These are phyloP conservation scores for Aspergillus unguis DNA, from an alignment of 2,329 filamentous ascomycete species.

Conservation along the genomic window DNA sequence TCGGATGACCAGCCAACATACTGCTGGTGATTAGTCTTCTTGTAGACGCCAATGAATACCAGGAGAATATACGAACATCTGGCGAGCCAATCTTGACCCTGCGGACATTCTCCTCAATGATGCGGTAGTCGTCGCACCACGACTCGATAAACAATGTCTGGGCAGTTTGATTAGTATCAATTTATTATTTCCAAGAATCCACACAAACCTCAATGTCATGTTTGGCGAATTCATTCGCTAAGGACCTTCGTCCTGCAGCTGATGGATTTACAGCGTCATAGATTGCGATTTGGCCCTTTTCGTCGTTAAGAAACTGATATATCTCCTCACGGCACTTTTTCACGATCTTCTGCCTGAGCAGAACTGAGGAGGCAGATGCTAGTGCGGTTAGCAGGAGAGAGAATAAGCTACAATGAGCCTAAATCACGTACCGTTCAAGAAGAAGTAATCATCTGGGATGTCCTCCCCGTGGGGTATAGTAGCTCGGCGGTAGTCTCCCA, in stretches of 20 bases:
- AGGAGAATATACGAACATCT: slow-evolving; percentile 61
- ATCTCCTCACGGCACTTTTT: slow-evolving; percentile 98
- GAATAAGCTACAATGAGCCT: neutral
- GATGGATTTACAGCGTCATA: slow-evolving; percentile 97
- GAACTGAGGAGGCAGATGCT: slow-evolving; percentile 82
- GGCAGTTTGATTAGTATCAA: neutral
- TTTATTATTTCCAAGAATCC: neutral
- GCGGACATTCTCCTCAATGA: slow-evolving; percentile 93
- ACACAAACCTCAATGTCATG: slow-evolving; percentile 77
- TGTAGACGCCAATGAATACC: slow-evolving; percentile 8
- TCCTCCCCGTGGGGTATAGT: slow-evolving; percentile 79
- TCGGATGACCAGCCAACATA: slow-evolving; percentile 90
- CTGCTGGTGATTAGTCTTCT: slow-evolving; percentile 39
- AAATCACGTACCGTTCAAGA: slow-evolving; percentile 64
- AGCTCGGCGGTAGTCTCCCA: slow-evolving; percentile 92
- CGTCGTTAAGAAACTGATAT: slow-evolving; percentile 91
- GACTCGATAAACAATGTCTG: slow-evolving; percentile 93
- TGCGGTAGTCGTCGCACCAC: slow-evolving; percentile 85
- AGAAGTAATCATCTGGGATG: slow-evolving; percentile 97
- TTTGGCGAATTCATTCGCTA: slow-evolving; percentile 97
- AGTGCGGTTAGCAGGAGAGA: slow-evolving; percentile 18
- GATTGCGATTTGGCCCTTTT: slow-evolving; percentile 96
- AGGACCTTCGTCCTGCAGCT: slow-evolving; percentile 71
- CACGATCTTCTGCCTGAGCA: slow-evolving; percentile 92
- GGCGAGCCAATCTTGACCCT: slow-evolving; percentile 98